Percentiles rank a stretch among this genome's conserved stretches.
Conservation (phyloP, 2,329 filamentous ascomycete species). For the Colletotrichum filicis region DNA sequence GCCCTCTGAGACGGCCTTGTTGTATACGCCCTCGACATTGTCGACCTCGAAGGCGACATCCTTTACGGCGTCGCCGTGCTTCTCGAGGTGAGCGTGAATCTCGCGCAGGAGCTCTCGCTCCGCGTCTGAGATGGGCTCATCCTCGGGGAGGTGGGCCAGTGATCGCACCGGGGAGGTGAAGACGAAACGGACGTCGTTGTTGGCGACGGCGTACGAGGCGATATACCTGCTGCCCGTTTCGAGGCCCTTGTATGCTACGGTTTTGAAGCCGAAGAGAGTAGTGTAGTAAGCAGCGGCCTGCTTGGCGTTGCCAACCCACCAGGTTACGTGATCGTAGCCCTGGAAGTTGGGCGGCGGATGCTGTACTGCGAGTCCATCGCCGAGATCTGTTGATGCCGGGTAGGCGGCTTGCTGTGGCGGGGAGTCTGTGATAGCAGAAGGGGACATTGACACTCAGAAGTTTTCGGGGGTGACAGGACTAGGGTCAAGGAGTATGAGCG, state of each 20-base stretch:
- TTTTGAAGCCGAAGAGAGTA: constrained; percentile 85
- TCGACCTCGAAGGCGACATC: constrained; percentile 97
- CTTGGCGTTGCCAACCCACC: constrained; percentile 98
- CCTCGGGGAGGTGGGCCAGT: constrained; percentile 59
- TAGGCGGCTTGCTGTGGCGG: constrained; percentile 56
- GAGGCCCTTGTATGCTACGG: constrained; percentile 85
- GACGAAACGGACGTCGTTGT: constrained; percentile 82
- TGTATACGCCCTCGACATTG: constrained; percentile 83
- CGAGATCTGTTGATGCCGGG: constrained; percentile 49
- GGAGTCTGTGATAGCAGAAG: constrained; percentile 66
- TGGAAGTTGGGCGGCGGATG: constrained; percentile 69
- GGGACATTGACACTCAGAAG: constrained; percentile 60
- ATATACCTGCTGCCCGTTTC: constrained; percentile 87
- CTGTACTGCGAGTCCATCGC: constrained; percentile 64
- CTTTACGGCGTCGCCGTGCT: constrained; percentile 93
- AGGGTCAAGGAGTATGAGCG: neutral
- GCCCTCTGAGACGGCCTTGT: constrained; percentile 74
- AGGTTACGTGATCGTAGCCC: constrained; percentile 93
- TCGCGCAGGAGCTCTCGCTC: constrained; percentile 76
- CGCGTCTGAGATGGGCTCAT: constrained; percentile 70
- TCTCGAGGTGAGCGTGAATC: constrained; percentile 85
- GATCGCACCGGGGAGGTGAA: constrained; percentile 85
- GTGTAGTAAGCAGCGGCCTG: constrained; percentile 92
- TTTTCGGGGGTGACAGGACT: constrained; percentile 12
- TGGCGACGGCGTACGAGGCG: constrained; percentile 86